Base-by-base conservation (phyloP, 208 protist genomes). In the Acanthamoeba healyi region DNA sequence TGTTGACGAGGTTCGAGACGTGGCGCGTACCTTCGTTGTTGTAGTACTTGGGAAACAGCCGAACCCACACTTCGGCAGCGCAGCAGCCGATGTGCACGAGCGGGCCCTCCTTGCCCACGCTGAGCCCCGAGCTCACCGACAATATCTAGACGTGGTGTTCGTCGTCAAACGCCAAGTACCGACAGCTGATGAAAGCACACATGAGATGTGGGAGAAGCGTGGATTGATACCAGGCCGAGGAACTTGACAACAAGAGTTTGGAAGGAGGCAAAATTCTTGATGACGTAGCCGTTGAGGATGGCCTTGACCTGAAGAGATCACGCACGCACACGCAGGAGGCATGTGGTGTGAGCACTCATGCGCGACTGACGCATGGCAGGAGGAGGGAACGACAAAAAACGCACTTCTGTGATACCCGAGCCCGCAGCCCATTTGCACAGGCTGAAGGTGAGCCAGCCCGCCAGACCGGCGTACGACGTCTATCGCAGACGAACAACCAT, bases 21-120 rank as follows among this genome's bases (percentile, higher is more conserved):
- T 12, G n/a, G 44, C 22, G 12, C n/a, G n/a, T 61, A 44, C 49
- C 81, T 93, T 96, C 94, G 72, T 96, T 96, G 54, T 63, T 65
- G 34, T 93, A 94, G 58, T 96, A 96, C 91, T 95, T 95, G 22
- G 74, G 54, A 36, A 96, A 96, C 44, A 96, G 32, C 10, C 87
- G 40, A 29, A 82, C 46, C 56, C 86, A 56, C 36, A 94, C 36
- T n/a, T 95, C 95, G 14, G 90, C 94, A 15, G 58, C 22, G 40
- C 86, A 94, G 82, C 87, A 81, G 42, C 63, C 89, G 22, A 96
- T 84, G 56, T 95, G 94, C 26, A 96, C 94, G 19, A 95, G 63
- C 24, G 95, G 95, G 29, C 95, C 95, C 49, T 96, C 95, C 49
- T 96, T 96, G 34, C 95, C 95, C 44, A 96, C 38, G 29, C 42